Percentiles rank a stretch among this genome's conserved stretches.
Conservation (phyloP, 2,329 filamentous ascomycete species). For the Diaporthe sp. region DNA sequence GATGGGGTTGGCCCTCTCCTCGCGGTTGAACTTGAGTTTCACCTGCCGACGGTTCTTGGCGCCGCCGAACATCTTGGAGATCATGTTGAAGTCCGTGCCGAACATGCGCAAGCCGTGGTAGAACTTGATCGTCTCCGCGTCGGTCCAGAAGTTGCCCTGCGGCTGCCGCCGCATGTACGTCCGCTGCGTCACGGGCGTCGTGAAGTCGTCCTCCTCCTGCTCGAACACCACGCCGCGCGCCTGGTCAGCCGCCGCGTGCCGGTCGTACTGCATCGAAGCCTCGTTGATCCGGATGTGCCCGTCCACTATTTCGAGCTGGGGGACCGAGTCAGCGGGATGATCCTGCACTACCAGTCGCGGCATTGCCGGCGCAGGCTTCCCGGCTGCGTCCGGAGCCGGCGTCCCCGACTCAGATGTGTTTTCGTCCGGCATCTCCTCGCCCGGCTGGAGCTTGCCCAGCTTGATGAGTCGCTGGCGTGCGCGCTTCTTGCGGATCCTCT, state of each 20-base stretch:
- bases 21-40: slow-evolving; percentile 85
- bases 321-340: slow-evolving; percentile 38
- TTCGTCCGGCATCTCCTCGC: slow-evolving; percentile 28
- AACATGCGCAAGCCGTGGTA: slow-evolving; percentile 81
- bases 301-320: slow-evolving; percentile 73
- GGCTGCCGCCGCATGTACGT: slow-evolving; percentile 73
- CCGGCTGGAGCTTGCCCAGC: slow-evolving; percentile 30
- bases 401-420: slow-evolving; percentile 33
- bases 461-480: slow-evolving; percentile 28
- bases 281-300: slow-evolving; percentile 80
- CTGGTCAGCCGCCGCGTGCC: slow-evolving; percentile 70
- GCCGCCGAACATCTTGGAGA: slow-evolving; percentile 78
- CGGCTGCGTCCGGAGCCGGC: slow-evolving; percentile 36
- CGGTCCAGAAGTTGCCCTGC: slow-evolving; percentile 75
- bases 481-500: slow-evolving; percentile 66
- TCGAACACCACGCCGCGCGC: slow-evolving; percentile 65
- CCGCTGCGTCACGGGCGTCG: slow-evolving; percentile 74
- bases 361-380: slow-evolving; percentile 38
- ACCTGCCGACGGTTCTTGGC: slow-evolving; percentile 75
- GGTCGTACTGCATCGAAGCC: slow-evolving; percentile 73
- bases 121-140: slow-evolving; percentile 78
- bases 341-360: slow-evolving; percentile 43
- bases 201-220: slow-evolving; percentile 83
- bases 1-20: slow-evolving; percentile 74
- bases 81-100: slow-evolving; percentile 86